phyloP scores from a whole-genome alignment of 345 rosid species.

The Populus tremula region DNA sequence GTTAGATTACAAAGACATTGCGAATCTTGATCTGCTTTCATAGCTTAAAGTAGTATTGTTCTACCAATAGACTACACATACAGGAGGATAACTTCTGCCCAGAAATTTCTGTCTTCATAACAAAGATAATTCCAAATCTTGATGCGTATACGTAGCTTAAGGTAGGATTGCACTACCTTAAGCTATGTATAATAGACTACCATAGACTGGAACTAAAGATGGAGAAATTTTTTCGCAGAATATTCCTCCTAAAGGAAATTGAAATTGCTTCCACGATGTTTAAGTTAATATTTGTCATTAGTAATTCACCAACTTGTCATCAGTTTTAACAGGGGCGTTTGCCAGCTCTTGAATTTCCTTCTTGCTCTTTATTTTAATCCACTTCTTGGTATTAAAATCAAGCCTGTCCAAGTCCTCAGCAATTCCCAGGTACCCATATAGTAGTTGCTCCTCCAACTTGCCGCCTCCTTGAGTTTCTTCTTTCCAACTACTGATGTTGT shows the following conservation, averaged over 20 bases:
- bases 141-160: not conserved
- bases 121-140: not conserved
- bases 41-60: not conserved
- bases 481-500: conserved; percentile 7
- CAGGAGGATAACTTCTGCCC: not conserved
- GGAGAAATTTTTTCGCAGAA: not conserved
- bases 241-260: not conserved
- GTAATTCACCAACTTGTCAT: conserved; percentile 15
- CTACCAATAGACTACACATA: not conserved
- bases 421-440: conserved; percentile 51
- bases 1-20: not conserved
- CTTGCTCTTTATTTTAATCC: conserved; percentile 47
- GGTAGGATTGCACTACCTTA: not conserved
- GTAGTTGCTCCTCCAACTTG: conserved; percentile 33
- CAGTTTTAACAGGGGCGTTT: conserved; percentile 52
- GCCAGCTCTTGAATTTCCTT: conserved; percentile 54
- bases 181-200: not conserved
- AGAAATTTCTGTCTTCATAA: not conserved
- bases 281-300: not conserved
- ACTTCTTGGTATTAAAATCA: conserved; percentile 47
- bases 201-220: not conserved
- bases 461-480: conserved; percentile 32
- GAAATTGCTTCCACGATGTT: not conserved
- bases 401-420: conserved; percentile 55
- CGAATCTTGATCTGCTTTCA: not conserved